Evolutionary conservation across 2,329 filamentous ascomycete species (phyloP).

Genomic region (Sclerotinia sclerotiorum): DNA sequence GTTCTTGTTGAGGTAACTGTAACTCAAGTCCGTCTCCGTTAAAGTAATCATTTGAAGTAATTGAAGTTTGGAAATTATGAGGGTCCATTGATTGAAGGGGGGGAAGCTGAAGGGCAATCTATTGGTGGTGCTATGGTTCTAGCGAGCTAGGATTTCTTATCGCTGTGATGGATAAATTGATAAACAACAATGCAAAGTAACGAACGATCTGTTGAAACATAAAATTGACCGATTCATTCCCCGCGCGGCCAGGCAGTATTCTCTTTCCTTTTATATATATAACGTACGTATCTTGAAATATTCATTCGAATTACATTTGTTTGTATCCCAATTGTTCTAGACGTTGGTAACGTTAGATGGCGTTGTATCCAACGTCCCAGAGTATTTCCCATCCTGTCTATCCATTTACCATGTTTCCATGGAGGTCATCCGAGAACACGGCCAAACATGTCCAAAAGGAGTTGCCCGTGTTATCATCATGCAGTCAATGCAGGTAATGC

Average conservation of each 20-base stretch:
- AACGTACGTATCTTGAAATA: not conserved
- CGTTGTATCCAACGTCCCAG: conserved; percentile 11
- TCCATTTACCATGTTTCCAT: not conserved
- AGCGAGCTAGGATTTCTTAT: not conserved
- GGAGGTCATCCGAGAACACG: not conserved
- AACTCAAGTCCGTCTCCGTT: not conserved
- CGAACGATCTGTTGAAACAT: not conserved
- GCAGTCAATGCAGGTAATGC: not conserved
- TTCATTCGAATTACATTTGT: not conserved
- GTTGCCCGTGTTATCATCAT: conserved; percentile 13
- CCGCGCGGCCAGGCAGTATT: not conserved
- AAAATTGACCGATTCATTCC: conserved; percentile 10
- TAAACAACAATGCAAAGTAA: not conserved
- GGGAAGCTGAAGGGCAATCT: not conserved
- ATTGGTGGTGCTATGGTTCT: conserved; percentile 1
- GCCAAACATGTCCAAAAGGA: conserved; percentile 10
- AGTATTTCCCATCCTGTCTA: not conserved
- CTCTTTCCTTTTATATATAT: not conserved
- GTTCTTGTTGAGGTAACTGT: conserved; percentile 29
- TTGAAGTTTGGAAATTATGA: conserved; percentile 13
- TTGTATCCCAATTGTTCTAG: conserved; percentile 8
- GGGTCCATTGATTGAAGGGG: conserved; percentile 12
- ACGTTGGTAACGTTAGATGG: conserved; percentile 3
- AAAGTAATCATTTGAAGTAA: conserved; percentile 2
- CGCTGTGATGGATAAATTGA: conserved; percentile 7